Evolutionary conservation across 1,139 yeast genomes (phyloP).

Genomic region (Geotrichum phurueaensis): DNA sequence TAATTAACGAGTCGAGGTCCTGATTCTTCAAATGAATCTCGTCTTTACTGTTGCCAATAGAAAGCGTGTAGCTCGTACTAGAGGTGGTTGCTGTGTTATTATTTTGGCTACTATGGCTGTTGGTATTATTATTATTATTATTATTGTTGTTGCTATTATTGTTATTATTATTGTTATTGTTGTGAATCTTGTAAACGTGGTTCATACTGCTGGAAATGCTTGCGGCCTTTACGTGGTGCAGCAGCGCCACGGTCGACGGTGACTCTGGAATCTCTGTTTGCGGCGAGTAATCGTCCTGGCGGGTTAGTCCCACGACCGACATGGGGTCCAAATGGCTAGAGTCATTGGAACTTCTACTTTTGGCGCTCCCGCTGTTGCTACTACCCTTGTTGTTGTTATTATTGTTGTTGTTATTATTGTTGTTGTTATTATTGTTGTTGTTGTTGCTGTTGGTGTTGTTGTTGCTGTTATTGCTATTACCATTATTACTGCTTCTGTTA

Average conservation of each 20-base stretch:
- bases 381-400: neutral
- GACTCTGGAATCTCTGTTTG: slow-evolving; percentile 6
- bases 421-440: neutral
- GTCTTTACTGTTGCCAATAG: slow-evolving; percentile 8
- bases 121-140: neutral
- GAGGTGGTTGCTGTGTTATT: slow-evolving; percentile 5
- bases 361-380: slow-evolving; percentile 5
- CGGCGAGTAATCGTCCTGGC: slow-evolving; percentile 6
- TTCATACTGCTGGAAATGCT: neutral
- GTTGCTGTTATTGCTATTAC: slow-evolving; percentile 9
- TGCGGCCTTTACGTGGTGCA: slow-evolving; percentile 8
- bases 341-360: neutral
- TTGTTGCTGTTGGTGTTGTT: slow-evolving; percentile 1
- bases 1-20: slow-evolving; percentile 33
- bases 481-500: slow-evolving; percentile 1
- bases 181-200: neutral
- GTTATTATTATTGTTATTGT: neutral
- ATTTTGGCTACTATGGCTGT: neutral
- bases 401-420: neutral
- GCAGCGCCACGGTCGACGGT: slow-evolving; percentile 1
- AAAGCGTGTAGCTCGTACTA: slow-evolving; percentile 15
- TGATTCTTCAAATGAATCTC: slow-evolving; percentile 34
- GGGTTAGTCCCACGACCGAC: neutral
- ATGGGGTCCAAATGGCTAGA: neutral
- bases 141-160: neutral